phyloP scores from a whole-genome alignment of 331 rosid genomes.

The Malus hybrid region DNA sequence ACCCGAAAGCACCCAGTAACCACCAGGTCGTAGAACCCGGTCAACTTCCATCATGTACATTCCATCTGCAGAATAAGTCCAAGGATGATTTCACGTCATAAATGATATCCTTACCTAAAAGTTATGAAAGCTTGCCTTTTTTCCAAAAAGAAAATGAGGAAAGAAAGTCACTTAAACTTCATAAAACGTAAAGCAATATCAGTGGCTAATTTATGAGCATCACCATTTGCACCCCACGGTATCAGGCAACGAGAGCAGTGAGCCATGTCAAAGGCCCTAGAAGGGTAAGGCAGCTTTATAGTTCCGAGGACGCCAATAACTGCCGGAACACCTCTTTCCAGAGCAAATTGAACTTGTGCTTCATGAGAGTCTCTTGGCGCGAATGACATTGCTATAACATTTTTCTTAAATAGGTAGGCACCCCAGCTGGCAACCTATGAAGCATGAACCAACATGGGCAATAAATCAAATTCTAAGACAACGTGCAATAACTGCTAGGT shows the following conservation, averaged over 20 bases:
- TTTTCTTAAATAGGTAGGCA: conserved; percentile 66
- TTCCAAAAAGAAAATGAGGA: not conserved
- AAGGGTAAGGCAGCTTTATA: conserved; percentile 69
- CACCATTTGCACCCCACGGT: conserved; percentile 75
- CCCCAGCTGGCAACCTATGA: conserved; percentile 85
- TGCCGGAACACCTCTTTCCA: conserved; percentile 93
- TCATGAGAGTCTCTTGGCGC: conserved; percentile 92
- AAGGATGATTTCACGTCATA: not conserved
- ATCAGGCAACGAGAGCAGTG: conserved; percentile 92
- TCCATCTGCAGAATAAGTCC: conserved; percentile 45
- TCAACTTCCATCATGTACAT: conserved; percentile 82
- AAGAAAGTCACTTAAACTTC: not conserved
- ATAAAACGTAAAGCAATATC: not conserved
- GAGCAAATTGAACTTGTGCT: conserved; percentile 91
- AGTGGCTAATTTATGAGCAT: conserved; percentile 6
- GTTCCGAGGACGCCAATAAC: conserved; percentile 83
- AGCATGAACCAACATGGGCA: conserved; percentile 15
- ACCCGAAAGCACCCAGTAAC: conserved; percentile 90
- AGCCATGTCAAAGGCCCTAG: conserved; percentile 80
- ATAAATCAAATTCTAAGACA: conserved; percentile 9
- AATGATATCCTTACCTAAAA: conserved; percentile 2
- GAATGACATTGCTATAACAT: conserved; percentile 67
- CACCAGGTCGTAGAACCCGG: conserved; percentile 86
- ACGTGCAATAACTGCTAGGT: not conserved
- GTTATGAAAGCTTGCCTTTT: not conserved